A percentile compares a stretch with the other conserved stretches of the same genome.
These are phyloP conservation scores for Oryza australiensis DNA, from an alignment of 176 grass and related monocot genomes.

Conservation along the genomic window DNA sequence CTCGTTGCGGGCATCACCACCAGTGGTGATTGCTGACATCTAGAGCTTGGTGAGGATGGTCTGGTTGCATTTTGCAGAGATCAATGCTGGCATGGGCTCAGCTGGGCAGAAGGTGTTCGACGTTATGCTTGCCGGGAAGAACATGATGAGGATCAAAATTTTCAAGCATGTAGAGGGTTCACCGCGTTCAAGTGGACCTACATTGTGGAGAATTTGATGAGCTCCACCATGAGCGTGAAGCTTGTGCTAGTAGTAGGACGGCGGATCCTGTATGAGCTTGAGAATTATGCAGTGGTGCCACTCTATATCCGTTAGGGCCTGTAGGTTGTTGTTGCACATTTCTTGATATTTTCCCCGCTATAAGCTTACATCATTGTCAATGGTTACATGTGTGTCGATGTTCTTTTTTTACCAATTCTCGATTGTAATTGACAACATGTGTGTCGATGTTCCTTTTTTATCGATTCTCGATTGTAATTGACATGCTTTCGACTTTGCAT, in stretches of 20 bases:
- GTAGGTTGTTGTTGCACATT: not conserved
- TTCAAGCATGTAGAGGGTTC: slow-evolving; percentile 92
- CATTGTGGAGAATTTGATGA: slow-evolving; percentile 70
- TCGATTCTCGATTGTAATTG: no score
- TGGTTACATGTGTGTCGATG: no score
- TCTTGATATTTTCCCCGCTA: not conserved
- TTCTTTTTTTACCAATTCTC: no score
- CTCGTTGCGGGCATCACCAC: no score
- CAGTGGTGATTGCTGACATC: no score
- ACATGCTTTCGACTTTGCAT: no score
- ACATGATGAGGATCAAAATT: slow-evolving; percentile 78
- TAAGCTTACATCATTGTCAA: no score
- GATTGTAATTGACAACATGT: no score
- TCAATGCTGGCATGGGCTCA: slow-evolving; percentile 53
- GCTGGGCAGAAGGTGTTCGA: slow-evolving; percentile 86
- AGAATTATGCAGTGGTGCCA: slow-evolving; percentile 95
- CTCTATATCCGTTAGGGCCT: slow-evolving; percentile 39
- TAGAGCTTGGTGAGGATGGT: no score
- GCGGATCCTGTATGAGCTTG: slow-evolving; percentile 79
- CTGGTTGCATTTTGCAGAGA: slow-evolving; percentile 95
- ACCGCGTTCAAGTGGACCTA: slow-evolving; percentile 90
- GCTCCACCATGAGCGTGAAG: slow-evolving; percentile 59
- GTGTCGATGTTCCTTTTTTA: no score
- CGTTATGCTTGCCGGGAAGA: slow-evolving; percentile 58
- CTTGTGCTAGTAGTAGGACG: slow-evolving; percentile 74